phyloP scores from a whole-genome alignment of 164 flowering plant species.

The Echeveria elegans region DNA sequence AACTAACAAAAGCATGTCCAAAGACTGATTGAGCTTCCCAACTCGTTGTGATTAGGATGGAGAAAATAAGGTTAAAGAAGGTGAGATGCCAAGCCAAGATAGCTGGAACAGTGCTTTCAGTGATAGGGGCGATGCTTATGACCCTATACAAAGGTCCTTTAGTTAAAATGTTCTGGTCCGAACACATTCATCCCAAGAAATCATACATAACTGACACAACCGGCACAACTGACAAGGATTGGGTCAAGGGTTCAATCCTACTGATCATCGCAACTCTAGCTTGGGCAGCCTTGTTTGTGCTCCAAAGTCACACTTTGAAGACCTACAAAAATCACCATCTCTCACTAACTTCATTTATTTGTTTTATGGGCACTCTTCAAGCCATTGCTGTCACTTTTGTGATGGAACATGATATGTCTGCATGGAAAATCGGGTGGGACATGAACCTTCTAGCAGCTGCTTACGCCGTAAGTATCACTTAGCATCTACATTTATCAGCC shows the following conservation, averaged over 20 bases:
- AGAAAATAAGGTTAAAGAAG: slow-evolving; percentile 58
- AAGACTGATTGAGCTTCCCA: background rate
- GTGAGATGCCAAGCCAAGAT: slow-evolving; percentile 78
- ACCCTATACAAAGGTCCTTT: slow-evolving; percentile 73
- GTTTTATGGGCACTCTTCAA: slow-evolving; percentile 78
- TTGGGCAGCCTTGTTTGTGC: slow-evolving; percentile 83
- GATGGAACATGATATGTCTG: slow-evolving; percentile 61
- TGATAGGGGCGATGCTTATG: slow-evolving; percentile 91
- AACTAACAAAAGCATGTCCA: slow-evolving; percentile 18
- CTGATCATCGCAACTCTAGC: slow-evolving; percentile 82
- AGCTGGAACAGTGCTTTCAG: slow-evolving; percentile 68
- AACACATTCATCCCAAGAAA: slow-evolving; percentile 17
- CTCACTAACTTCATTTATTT: slow-evolving; percentile 66
- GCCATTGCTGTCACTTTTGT: slow-evolving; percentile 74
- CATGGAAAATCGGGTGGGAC: slow-evolving; percentile 80
- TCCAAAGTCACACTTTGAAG: slow-evolving; percentile 26
- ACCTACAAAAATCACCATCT: slow-evolving; percentile 26
- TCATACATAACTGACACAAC: slow-evolving; percentile 16
- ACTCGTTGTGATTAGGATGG: slow-evolving; percentile 43
- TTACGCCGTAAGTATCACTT: slow-evolving; percentile 57
- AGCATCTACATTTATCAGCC: background rate
- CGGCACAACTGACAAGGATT: slow-evolving; percentile 49
- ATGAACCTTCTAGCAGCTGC: slow-evolving; percentile 94
- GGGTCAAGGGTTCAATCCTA: slow-evolving; percentile 79
- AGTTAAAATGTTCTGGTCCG: slow-evolving; percentile 43